phyloP scores from a whole-genome alignment of 306 rosid genomes.

The Canavalia gladiata region DNA sequence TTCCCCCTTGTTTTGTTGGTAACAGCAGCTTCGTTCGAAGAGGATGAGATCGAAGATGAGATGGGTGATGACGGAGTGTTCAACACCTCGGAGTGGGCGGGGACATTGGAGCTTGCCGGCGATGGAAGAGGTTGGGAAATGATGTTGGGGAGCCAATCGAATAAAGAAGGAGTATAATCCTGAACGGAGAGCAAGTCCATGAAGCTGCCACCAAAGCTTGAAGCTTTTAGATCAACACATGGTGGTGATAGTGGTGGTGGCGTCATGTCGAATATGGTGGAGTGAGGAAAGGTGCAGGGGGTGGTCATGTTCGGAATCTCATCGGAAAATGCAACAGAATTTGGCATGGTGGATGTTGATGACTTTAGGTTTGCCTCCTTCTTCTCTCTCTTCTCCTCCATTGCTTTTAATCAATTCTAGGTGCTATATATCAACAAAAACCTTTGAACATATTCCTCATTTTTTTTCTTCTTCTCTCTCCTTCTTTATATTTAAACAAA shows the following conservation, averaged over 20 bases:
- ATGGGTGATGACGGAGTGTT: slow-evolving; percentile 75
- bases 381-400: slow-evolving; percentile 73
- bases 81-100: slow-evolving; percentile 72
- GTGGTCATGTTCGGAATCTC: slow-evolving; percentile 52
- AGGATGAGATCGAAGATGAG: slow-evolving; percentile 76
- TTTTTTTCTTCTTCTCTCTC: background rate
- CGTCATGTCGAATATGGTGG: slow-evolving; percentile 59
- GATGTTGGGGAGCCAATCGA: slow-evolving; percentile 57
- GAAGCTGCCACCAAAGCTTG: slow-evolving; percentile 53
- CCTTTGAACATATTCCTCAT: slow-evolving; percentile 62
- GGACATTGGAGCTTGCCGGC: slow-evolving; percentile 54
- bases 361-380: slow-evolving; percentile 29
- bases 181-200: slow-evolving; percentile 56
- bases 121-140: slow-evolving; percentile 46
- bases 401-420: slow-evolving; percentile 27
- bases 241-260: slow-evolving; percentile 42
- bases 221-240: slow-evolving; percentile 45
- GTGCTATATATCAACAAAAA: slow-evolving; percentile 21
- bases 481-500: background rate
- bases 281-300: background rate
- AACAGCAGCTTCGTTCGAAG: slow-evolving; percentile 62
- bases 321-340: slow-evolving; percentile 63
- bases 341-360: slow-evolving; percentile 46
- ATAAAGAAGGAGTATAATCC: slow-evolving; percentile 52
- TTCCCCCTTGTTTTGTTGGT: slow-evolving; percentile 25